Percentiles rank a stretch among this genome's conserved stretches.
phyloP scores from a whole-genome alignment of 495 filamentous ascomycete species.

The Lophiotrema nucula region DNA sequence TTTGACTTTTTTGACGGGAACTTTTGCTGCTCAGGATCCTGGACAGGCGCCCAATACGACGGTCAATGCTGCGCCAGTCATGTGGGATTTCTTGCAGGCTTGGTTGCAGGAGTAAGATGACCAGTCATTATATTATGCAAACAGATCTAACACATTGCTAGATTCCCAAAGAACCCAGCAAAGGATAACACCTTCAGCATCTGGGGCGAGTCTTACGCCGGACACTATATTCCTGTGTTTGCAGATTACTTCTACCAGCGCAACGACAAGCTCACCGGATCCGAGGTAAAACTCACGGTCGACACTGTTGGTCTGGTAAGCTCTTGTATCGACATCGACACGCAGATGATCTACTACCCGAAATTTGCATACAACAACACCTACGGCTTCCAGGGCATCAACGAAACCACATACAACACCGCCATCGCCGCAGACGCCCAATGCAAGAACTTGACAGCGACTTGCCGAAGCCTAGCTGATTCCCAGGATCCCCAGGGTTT shows the following conservation, averaged over 20 bases:
- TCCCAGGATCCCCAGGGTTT: neutral
- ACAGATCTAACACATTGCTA: too few relatives aligned
- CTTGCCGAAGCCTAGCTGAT: conserved; percentile 28
- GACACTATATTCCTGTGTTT: neutral
- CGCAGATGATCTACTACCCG: neutral
- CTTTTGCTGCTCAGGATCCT: neutral
- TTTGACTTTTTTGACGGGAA: conserved; percentile 39
- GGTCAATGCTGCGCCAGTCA: neutral
- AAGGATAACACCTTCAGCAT: conserved; percentile 2
- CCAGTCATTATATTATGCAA: neutral
- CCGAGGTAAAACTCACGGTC: neutral
- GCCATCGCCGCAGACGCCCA: neutral
- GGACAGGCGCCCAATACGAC: conserved; percentile 1
- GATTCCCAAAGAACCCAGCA: neutral
- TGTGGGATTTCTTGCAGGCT: conserved; percentile 3
- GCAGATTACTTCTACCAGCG: conserved; percentile 45
- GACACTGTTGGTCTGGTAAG: conserved; percentile 1
- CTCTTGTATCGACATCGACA: neutral
- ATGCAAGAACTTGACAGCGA: neutral
- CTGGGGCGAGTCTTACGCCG: conserved; percentile 7
- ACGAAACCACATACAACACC: neutral
- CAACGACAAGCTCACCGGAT: neutral
- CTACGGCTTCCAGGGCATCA: conserved; percentile 36
- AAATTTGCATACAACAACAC: conserved; percentile 11
- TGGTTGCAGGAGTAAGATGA: conserved; percentile 40